Percentiles rank a stretch among this genome's conserved stretches.
Evolutionary conservation across 2,329 filamentous ascomycete species (phyloP).

Genomic region (Diaporthe capsici): DNA sequence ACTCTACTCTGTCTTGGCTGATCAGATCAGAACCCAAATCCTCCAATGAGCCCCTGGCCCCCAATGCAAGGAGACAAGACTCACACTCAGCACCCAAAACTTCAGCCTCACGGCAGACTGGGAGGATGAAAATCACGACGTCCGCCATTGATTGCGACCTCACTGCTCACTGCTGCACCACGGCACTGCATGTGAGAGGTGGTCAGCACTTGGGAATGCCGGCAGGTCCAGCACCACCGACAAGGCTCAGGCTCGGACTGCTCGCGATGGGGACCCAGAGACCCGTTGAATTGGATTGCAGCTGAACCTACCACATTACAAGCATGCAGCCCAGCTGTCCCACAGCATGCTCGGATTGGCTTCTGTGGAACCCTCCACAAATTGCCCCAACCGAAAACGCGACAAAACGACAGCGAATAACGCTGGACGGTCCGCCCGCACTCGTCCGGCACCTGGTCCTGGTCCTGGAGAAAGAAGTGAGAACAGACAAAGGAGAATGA

Average conservation of each 20-base stretch:
- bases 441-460: conserved; percentile 19
- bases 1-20: conserved; percentile 16
- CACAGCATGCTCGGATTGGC: conserved; percentile 34
- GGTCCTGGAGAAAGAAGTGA: conserved; percentile 18
- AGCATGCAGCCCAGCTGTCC: conserved; percentile 17
- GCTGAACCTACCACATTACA: conserved; percentile 13
- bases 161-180: conserved; percentile 1
- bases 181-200: conserved; percentile 2
- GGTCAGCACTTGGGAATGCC: conserved; percentile 27
- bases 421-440: conserved; percentile 21
- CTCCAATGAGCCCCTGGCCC: not conserved
- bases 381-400: conserved; percentile 28
- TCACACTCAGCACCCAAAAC: conserved; percentile 25
- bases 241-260: conserved; percentile 8
- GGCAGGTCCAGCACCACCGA: conserved; percentile 10
- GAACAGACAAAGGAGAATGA: conserved; percentile 33
- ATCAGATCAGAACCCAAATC: conserved; percentile 32
- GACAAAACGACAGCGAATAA: conserved; percentile 27
- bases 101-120: conserved; percentile 19
- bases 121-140: not conserved
- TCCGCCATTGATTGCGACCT: conserved; percentile 4
- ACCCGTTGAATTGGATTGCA: conserved; percentile 30
- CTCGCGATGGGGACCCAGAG: conserved; percentile 13
- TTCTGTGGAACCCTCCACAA: conserved; percentile 31
- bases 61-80: conserved; percentile 17